Percentiles rank a stretch among this genome's conserved stretches.
Evolutionary conservation across 495 filamentous ascomycete species (phyloP).

Genomic region (Daldinia decipiens): DNA sequence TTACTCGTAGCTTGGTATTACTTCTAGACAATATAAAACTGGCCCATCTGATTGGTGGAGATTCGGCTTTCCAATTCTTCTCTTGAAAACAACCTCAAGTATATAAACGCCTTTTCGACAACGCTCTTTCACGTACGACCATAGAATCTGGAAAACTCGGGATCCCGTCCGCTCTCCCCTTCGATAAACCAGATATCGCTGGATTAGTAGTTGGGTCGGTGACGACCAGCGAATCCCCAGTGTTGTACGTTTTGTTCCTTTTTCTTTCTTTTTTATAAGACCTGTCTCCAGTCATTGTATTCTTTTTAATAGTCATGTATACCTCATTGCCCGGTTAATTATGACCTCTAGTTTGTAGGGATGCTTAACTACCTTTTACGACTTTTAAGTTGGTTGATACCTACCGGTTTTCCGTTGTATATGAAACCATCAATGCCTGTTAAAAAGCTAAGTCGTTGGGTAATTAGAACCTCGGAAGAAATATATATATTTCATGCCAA

Average conservation of each 20-base stretch:
- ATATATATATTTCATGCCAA: too few relatives aligned
- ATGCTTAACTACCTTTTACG: too few relatives aligned
- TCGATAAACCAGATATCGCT: conserved; percentile 54
- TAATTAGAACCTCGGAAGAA: too few relatives aligned
- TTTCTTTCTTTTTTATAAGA: not conserved
- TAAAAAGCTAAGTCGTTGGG: too few relatives aligned
- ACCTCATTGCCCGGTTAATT: too few relatives aligned
- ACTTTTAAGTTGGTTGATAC: too few relatives aligned
- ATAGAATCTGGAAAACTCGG: conserved; percentile 57
- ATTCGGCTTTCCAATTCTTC: too few relatives aligned
- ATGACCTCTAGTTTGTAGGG: too few relatives aligned
- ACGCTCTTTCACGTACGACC: conserved; percentile 51
- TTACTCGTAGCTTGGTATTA: not conserved
- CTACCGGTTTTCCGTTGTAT: too few relatives aligned
- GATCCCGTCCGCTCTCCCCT: conserved; percentile 64
- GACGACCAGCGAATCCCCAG: conserved; percentile 61
- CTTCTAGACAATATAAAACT: not conserved
- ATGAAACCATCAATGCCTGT: too few relatives aligned
- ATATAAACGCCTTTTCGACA: not conserved
- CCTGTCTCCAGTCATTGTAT: too few relatives aligned
- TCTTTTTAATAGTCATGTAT: too few relatives aligned
- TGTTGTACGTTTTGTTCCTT: conserved; percentile 53
- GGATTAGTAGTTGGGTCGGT: conserved; percentile 62
- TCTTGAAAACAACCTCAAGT: not conserved
- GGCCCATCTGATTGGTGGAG: not conserved